These are phyloP conservation scores for Arthroderma sp. DNA, from an alignment of 2,329 filamentous ascomycete genomes.

Conservation along the genomic window DNA sequence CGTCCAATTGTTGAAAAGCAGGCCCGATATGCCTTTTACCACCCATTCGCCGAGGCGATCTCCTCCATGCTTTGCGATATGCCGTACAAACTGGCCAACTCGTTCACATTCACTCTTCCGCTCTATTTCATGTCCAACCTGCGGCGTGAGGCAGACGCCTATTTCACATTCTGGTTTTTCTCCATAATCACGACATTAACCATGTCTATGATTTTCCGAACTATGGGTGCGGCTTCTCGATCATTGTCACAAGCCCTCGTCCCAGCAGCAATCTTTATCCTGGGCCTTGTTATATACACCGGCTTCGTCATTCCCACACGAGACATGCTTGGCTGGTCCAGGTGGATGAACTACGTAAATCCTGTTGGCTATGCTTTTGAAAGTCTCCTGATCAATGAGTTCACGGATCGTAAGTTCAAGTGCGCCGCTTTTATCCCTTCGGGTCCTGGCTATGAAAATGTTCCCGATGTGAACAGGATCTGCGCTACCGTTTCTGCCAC, in stretches of 20 bases:
- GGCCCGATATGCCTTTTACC: constrained; percentile 71
- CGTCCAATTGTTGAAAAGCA: constrained; percentile 90
- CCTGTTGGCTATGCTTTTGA: constrained; percentile 73
- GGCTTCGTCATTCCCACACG: constrained; percentile 31
- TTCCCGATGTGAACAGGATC: constrained; percentile 29
- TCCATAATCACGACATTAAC: constrained; percentile 58
- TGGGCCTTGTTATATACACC: constrained; percentile 36
- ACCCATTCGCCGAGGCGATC: constrained; percentile 73
- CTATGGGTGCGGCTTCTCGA: constrained; percentile 61
- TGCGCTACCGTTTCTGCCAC: constrained; percentile 48
- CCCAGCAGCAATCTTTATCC: constrained; percentile 39
- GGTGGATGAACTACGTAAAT: constrained; percentile 72
- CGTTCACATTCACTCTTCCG: constrained; percentile 61
- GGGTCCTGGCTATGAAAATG: constrained; percentile 25
- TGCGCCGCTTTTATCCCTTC: constrained; percentile 34
- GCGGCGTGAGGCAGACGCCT: constrained; percentile 56
- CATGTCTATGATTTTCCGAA: constrained; percentile 79
- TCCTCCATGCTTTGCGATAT: constrained; percentile 76
- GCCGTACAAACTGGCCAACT: constrained; percentile 67
- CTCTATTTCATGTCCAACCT: constrained; percentile 83
- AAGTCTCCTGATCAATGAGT: constrained; percentile 71
- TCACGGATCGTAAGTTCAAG: constrained; percentile 48
- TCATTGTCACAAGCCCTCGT: constrained; percentile 59
- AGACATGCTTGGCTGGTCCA: constrained; percentile 69
- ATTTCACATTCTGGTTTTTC: constrained; percentile 76